phyloP scores from a whole-genome alignment of 2,329 filamentous ascomycete genomes.

The Lachnellula cervina region DNA sequence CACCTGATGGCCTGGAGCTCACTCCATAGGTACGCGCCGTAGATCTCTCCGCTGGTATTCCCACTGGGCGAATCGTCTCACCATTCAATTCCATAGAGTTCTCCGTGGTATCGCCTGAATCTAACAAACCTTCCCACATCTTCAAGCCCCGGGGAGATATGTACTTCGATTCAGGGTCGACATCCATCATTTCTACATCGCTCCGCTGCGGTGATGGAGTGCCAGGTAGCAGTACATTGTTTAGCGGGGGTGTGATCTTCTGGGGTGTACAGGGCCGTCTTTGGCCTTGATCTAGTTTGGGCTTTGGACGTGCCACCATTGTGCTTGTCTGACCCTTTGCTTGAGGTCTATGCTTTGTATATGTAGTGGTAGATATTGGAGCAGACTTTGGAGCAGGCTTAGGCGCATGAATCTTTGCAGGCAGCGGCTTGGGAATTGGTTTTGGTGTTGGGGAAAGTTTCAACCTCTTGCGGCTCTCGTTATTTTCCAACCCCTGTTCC shows the following conservation, averaged over 20 bases:
- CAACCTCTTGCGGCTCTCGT: conserved; percentile 22
- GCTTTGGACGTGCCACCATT: conserved; percentile 19
- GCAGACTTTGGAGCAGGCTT: neutral
- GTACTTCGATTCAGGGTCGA: conserved; percentile 8
- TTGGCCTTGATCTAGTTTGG: neutral
- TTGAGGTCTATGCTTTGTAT: conserved; percentile 9
- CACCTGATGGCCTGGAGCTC: conserved; percentile 7
- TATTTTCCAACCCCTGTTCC: conserved; percentile 12
- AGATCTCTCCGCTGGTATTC: neutral
- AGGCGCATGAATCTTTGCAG: neutral
- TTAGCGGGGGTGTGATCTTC: conserved; percentile 6
- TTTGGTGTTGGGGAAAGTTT: conserved; percentile 23
- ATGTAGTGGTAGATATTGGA: conserved; percentile 1
- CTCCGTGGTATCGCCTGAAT: conserved; percentile 8
- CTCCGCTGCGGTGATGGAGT: conserved; percentile 15
- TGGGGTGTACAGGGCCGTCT: conserved; percentile 4
- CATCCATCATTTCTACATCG: conserved; percentile 23
- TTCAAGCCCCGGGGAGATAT: conserved; percentile 26
- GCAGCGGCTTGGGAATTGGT: neutral
- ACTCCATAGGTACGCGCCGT: neutral
- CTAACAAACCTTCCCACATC: conserved; percentile 27
- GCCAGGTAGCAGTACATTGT: neutral
- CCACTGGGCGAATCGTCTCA: neutral
- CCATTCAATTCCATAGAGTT: neutral
- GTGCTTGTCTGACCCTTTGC: conserved; percentile 10